phyloP scores from a whole-genome alignment of 768 basidiomycete genomes.

The Mycena pura region DNA sequence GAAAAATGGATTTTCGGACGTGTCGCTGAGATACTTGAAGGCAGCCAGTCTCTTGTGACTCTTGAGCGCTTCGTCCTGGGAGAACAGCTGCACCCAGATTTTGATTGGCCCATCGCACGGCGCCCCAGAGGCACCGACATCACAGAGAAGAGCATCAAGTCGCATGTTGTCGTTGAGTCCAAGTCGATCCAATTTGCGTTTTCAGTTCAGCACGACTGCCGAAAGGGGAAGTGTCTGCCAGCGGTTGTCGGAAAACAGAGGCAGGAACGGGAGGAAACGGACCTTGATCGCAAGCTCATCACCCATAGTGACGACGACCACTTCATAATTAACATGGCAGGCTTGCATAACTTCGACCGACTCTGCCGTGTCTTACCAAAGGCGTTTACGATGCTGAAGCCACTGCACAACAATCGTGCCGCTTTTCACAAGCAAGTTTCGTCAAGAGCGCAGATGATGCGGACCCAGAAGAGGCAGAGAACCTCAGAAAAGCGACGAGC shows the following conservation, averaged over 20 bases:
- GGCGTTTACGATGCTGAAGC: background rate
- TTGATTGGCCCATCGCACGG: background rate
- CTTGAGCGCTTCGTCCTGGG: background rate
- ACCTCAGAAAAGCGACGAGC: no score
- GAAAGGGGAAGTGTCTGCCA: background rate
- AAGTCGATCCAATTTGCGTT: background rate
- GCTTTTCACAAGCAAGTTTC: background rate
- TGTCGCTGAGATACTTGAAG: background rate
- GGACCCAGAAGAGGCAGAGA: no score
- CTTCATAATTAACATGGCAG: slow-evolving; percentile 4
- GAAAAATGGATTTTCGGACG: background rate
- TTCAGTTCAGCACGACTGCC: slow-evolving; percentile 9
- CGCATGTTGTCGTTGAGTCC: background rate
- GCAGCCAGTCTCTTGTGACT: background rate
- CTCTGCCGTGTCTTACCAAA: background rate
- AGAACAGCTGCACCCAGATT: background rate
- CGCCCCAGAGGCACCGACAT: background rate
- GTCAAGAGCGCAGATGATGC: background rate
- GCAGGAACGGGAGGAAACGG: slow-evolving; percentile 3
- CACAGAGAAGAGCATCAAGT: background rate
- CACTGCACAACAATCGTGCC: background rate
- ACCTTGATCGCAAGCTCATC: background rate
- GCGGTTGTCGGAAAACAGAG: background rate
- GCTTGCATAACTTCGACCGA: slow-evolving; percentile 1
- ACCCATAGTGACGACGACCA: slow-evolving; percentile 4